These are phyloP conservation scores for Saccharomycopsis fermentans DNA, from an alignment of 805 yeast species.

Conservation along the genomic window DNA sequence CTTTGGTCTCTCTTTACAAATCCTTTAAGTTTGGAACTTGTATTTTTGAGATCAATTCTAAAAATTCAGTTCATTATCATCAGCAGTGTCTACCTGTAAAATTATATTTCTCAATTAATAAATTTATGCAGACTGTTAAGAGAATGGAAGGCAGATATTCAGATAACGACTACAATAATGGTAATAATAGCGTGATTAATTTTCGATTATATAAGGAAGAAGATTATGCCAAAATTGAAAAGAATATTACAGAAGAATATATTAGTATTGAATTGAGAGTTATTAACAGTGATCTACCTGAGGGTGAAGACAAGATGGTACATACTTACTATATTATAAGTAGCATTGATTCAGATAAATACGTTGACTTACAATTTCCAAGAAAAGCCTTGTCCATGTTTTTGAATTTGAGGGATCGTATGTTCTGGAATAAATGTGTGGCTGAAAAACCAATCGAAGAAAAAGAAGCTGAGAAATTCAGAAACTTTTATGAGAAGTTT, in stretches of 20 bases:
- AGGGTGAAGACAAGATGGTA: conserved; percentile 17
- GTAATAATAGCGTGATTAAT: conserved; percentile 19
- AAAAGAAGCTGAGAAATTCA: conserved; percentile 53
- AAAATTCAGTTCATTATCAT: conserved; percentile 62
- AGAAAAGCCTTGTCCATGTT: conserved; percentile 64
- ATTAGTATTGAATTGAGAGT: conserved; percentile 22
- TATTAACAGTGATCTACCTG: conserved; percentile 21
- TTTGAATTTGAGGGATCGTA: conserved; percentile 42
- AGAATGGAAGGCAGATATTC: conserved; percentile 26
- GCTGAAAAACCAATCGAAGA: conserved; percentile 57
- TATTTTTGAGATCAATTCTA: conserved; percentile 60
- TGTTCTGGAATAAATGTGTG: conserved; percentile 69
- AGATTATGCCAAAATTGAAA: conserved; percentile 19
- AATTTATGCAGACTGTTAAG: conserved; percentile 37
- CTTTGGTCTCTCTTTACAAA: conserved; percentile 38
- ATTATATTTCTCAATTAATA: conserved; percentile 32
- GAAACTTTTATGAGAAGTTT: conserved; percentile 38
- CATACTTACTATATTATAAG: conserved; percentile 25
- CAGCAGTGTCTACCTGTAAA: conserved; percentile 63
- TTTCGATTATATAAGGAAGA: conserved; percentile 6
- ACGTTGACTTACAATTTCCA: conserved; percentile 74
- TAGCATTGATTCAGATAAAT: conserved; percentile 23
- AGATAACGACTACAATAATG: not conserved
- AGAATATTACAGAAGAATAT: conserved; percentile 26
- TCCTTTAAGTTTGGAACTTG: conserved; percentile 40